Conservation (phyloP, 2,329 filamentous ascomycete genomes). For the Fusarium avenaceum region DNA sequence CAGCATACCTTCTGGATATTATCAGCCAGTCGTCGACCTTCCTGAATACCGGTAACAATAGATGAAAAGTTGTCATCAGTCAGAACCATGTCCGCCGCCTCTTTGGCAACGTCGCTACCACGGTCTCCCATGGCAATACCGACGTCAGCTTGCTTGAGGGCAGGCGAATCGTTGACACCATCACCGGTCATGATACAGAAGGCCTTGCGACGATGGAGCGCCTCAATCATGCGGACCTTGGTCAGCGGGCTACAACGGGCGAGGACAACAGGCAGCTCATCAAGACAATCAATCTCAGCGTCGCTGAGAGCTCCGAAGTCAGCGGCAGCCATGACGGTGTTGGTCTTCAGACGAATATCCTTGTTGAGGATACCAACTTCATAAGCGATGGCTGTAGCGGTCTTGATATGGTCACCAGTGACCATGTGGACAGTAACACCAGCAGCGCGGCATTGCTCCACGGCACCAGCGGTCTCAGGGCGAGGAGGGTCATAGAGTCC, state of each 20-base stretch:
- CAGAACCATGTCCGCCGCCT: conserved; percentile 89
- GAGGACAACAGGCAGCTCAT: conserved; percentile 74
- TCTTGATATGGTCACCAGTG: conserved; percentile 77
- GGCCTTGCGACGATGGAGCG: conserved; percentile 75
- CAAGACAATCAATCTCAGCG: conserved; percentile 72
- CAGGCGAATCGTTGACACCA: conserved; percentile 81
- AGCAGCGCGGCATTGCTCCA: conserved; percentile 69
- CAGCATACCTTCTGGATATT: conserved; percentile 77
- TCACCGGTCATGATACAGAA: conserved; percentile 83
- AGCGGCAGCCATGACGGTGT: conserved; percentile 71
- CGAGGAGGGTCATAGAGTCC: conserved; percentile 81
- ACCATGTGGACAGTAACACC: conserved; percentile 78
- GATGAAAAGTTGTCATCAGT: conserved; percentile 92
- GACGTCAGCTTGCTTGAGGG: conserved; percentile 79
- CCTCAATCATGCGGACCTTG: conserved; percentile 82
- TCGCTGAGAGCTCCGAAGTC: conserved; percentile 74
- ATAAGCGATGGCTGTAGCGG: conserved; percentile 74
- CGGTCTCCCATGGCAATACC: conserved; percentile 81
- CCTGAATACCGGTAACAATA: conserved; percentile 78
- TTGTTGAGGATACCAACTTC: conserved; percentile 72
- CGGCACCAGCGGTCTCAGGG: conserved; percentile 72
- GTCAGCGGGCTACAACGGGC: conserved; percentile 78
- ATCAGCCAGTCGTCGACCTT: conserved; percentile 77
- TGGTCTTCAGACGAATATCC: conserved; percentile 54
- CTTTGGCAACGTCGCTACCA: conserved; percentile 80